A percentile compares a stretch with the other conserved stretches of the same genome.
Conservation (phyloP, 2,329 filamentous ascomycete genomes). For the Sphaerulina populicola region DNA sequence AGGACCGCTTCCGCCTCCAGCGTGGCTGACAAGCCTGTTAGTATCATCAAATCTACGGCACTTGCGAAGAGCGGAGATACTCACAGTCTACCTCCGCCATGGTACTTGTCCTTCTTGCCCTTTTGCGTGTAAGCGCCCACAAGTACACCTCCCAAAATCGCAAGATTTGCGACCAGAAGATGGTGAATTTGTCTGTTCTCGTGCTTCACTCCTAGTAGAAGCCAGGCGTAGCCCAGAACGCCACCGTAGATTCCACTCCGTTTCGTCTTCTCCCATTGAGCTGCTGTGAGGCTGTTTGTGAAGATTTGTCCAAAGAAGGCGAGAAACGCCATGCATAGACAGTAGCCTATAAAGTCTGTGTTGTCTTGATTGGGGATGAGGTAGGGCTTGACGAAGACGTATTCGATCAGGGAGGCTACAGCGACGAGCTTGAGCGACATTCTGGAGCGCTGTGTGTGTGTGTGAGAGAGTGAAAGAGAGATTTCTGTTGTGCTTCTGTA, state of each 20-base stretch:
- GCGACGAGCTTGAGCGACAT: constrained; percentile 14
- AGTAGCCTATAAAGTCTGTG: constrained; percentile 18
- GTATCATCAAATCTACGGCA: not conserved
- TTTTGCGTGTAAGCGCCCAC: constrained; percentile 11
- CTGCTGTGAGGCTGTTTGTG: constrained; percentile 10
- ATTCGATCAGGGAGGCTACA: constrained; percentile 14
- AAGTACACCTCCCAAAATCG: constrained; percentile 13
- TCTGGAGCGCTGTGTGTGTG: too few relatives aligned
- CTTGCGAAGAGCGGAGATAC: not conserved
- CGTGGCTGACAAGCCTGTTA: not conserved
- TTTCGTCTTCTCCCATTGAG: constrained; percentile 5
- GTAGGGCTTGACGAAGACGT: constrained; percentile 16
- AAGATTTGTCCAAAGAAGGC: constrained; percentile 17
- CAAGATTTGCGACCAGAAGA: constrained; percentile 14
- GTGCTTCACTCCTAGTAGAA: constrained; percentile 13
- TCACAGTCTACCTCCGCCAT: constrained; percentile 8
- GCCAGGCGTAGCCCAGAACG: constrained; percentile 16
- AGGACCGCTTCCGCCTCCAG: constrained; percentile 2
- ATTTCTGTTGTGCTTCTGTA: not conserved
- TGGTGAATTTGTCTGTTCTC: constrained; percentile 15
- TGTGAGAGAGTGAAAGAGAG: not conserved
- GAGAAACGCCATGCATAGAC: constrained; percentile 12
- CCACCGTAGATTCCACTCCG: constrained; percentile 13
- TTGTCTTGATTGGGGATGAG: constrained; percentile 9
- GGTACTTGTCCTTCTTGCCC: constrained; percentile 3